Evolutionary conservation across 805 yeast genomes (phyloP).

Genomic region (Tetrapisispora fleetii): DNA sequence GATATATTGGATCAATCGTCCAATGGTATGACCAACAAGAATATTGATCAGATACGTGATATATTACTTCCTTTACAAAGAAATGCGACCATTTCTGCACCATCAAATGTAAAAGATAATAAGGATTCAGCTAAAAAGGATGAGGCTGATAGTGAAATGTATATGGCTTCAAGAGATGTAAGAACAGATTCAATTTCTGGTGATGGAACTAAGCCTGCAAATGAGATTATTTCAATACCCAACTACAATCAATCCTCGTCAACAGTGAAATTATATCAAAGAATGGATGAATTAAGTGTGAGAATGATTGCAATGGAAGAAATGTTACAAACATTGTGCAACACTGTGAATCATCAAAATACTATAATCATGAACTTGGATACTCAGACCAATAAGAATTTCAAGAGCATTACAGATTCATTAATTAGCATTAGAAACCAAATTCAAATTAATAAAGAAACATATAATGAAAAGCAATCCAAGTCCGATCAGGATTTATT

Average conservation of each 20-base stretch:
- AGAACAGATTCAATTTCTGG: background rate
- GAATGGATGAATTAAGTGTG: constrained; percentile 27
- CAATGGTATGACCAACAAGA: background rate
- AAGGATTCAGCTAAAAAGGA: background rate
- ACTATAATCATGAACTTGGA: constrained; percentile 3
- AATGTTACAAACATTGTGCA: constrained; percentile 19
- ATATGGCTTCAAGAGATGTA: background rate
- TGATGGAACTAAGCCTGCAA: background rate
- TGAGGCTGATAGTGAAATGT: background rate
- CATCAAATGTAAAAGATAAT: background rate
- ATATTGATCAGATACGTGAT: background rate
- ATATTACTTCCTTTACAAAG: background rate
- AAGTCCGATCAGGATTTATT: constrained; percentile 12
- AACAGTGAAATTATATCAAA: constrained; percentile 21
- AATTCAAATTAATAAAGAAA: background rate
- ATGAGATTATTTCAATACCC: constrained; percentile 2
- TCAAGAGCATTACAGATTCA: background rate
- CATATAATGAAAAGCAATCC: constrained; percentile 3
- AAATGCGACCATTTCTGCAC: background rate
- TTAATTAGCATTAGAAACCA: background rate
- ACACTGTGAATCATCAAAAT: constrained; percentile 18
- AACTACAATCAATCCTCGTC: constrained; percentile 7
- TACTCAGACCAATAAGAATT: constrained; percentile 3
- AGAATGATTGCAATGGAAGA: constrained; percentile 26
- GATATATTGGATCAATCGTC: background rate